Evolutionary conservation across 2,329 filamentous ascomycete genomes (phyloP).

Genomic region (Clonostachys chloroleuca): DNA sequence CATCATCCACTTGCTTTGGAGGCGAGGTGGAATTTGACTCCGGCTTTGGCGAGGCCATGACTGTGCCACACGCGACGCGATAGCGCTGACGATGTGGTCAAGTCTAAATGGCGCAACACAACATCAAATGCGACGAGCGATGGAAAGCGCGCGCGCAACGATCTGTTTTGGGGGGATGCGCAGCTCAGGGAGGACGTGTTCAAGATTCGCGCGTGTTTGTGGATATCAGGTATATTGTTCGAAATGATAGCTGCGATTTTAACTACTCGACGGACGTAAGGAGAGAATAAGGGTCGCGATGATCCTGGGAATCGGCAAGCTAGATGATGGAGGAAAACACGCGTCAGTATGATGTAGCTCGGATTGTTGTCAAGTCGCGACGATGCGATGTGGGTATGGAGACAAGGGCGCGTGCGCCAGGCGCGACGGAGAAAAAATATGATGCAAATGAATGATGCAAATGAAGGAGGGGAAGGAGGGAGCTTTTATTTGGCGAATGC

Average conservation of each 20-base stretch:
- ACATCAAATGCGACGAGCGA: slow-evolving; percentile 23
- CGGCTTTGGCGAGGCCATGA: slow-evolving; percentile 45
- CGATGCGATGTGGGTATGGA: not conserved
- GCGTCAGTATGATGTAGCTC: not conserved
- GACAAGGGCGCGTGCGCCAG: not conserved
- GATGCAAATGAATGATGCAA: not conserved
- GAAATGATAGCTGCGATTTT: too few species aligned
- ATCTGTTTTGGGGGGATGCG: not conserved
- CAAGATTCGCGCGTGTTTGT: too few species aligned
- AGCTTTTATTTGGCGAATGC: too few species aligned
- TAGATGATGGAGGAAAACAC: too few species aligned
- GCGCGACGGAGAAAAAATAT: not conserved
- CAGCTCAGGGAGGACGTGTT: not conserved
- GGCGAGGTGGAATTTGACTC: slow-evolving; percentile 33
- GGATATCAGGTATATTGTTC: too few species aligned
- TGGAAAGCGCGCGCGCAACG: not conserved
- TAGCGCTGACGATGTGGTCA: not conserved
- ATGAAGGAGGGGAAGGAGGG: not conserved
- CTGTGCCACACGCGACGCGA: slow-evolving; percentile 29
- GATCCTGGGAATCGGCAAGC: too few species aligned
- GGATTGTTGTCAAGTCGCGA: not conserved
- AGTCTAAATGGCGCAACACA: slow-evolving; percentile 18
- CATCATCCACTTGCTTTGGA: slow-evolving; percentile 36
- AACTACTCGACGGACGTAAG: too few species aligned
- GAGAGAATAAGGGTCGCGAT: too few species aligned